phyloP scores from a whole-genome alignment of 2,329 filamentous ascomycete genomes.

The Thermomyces lanuginosus region DNA sequence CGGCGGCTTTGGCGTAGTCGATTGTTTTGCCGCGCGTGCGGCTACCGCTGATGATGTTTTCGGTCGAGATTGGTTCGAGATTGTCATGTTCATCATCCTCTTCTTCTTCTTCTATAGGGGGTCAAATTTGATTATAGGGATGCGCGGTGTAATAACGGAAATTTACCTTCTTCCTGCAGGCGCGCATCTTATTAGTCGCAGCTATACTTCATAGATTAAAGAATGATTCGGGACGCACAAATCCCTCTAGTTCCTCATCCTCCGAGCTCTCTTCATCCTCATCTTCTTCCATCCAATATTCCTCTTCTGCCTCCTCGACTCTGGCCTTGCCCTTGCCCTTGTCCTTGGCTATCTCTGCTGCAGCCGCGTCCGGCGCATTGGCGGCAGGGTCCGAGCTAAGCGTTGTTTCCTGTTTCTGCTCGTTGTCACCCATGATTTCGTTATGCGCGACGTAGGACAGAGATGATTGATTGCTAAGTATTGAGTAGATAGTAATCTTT shows the following conservation, averaged over 20 bases:
- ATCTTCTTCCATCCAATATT: slow-evolving; percentile 5
- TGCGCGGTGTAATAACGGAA: not conserved
- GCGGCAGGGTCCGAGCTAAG: slow-evolving; percentile 26
- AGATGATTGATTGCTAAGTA: too few relatives aligned
- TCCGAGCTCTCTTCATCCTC: slow-evolving; percentile 52
- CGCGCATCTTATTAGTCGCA: not conserved
- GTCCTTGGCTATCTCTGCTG: slow-evolving; percentile 69
- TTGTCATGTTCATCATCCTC: slow-evolving; percentile 59
- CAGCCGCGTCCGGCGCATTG: slow-evolving; percentile 17
- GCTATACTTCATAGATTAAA: not conserved
- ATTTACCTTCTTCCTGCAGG: slow-evolving; percentile 4
- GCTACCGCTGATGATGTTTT: slow-evolving; percentile 71
- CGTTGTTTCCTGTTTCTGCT: slow-evolving; percentile 10
- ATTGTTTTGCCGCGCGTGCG: slow-evolving; percentile 87
- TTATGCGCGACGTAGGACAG: too few relatives aligned
- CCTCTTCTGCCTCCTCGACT: slow-evolving; percentile 25
- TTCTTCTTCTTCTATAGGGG: slow-evolving; percentile 19
- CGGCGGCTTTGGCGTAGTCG: slow-evolving; percentile 80
- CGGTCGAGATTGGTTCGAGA: slow-evolving; percentile 77
- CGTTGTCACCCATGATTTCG: slow-evolving; percentile 21
- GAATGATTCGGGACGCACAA: slow-evolving; percentile 5
- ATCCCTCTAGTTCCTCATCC: slow-evolving; percentile 33
- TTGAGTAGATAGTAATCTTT: too few relatives aligned
- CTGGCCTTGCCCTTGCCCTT: slow-evolving; percentile 89
- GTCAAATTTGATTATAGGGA: not conserved